A percentile compares a stretch with the other conserved stretches of the same genome.
Conservation (phyloP, 352 stramenopile species). For the Pythium vanterpoolii region DNA sequence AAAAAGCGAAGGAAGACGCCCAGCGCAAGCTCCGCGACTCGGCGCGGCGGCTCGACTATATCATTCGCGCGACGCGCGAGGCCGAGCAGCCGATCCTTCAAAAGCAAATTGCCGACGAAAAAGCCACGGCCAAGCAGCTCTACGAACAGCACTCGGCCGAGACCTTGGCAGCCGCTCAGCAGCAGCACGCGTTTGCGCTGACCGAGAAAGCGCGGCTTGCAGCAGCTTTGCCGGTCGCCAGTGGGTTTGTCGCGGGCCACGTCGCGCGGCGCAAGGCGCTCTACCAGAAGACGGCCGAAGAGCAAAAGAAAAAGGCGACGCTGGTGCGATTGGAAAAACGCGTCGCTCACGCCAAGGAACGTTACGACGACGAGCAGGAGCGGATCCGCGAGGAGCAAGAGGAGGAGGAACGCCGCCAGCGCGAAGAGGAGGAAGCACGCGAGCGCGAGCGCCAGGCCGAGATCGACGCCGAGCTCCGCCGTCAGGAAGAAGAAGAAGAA, state of each 20-base stretch:
- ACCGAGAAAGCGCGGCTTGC: constrained; percentile 83
- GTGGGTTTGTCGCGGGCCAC: constrained; percentile 75
- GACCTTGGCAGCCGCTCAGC: constrained; percentile 77
- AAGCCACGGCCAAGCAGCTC: constrained; percentile 56
- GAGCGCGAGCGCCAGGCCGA: constrained; percentile 56
- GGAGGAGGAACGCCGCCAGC: constrained; percentile 51
- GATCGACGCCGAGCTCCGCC: constrained; percentile 60
- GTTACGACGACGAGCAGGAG: constrained; percentile 70
- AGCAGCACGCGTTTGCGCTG: constrained; percentile 87
- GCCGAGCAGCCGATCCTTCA: constrained; percentile 93
- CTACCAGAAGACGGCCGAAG: constrained; percentile 83
- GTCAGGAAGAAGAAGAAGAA: constrained; percentile 66
- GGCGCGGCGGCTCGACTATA: constrained; percentile 94
- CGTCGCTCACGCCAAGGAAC: constrained; percentile 59
- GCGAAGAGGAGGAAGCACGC: constrained; percentile 56
- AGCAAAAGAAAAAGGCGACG: constrained; percentile 85
- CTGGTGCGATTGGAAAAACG: constrained; percentile 61
- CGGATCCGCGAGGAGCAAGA: constrained; percentile 56
- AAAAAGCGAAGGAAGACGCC: constrained; percentile 94
- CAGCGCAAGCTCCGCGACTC: constrained; percentile 92
- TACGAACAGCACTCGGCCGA: constrained; percentile 80
- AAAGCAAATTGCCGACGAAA: constrained; percentile 74
- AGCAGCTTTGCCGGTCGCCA: constrained; percentile 68
- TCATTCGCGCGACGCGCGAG: constrained; percentile 94
- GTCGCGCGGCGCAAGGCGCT: constrained; percentile 72